A percentile compares a stretch with the other conserved stretches of the same genome.
phyloP scores from a whole-genome alignment of 1,284 basidiomycete species.

The Ganoderma leucocontextum region DNA sequence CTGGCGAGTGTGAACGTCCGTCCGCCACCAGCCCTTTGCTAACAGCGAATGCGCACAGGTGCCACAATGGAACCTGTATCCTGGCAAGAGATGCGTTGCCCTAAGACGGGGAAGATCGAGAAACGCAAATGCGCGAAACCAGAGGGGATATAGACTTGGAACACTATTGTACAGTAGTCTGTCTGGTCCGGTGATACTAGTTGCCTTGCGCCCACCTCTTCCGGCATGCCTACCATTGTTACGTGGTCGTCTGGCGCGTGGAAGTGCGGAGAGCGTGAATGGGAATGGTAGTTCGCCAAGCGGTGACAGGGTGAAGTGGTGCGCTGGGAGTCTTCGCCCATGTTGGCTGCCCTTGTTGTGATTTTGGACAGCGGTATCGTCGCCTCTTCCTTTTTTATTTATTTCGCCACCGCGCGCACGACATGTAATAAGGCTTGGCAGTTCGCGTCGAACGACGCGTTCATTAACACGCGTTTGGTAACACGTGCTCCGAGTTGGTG shows the following conservation, averaged over 20 bases:
- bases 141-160: constrained; percentile 49
- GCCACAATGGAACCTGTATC: constrained; percentile 85
- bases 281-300: background rate
- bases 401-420: background rate
- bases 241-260: background rate
- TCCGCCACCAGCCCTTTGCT: constrained; percentile 1
- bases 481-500: constrained; percentile 22
- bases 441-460: background rate
- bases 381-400: background rate
- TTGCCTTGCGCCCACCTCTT: background rate
- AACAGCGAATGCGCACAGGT: constrained; percentile 50
- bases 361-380: no score
- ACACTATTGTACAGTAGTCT: background rate
- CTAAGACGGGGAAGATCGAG: constrained; percentile 82
- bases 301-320: background rate
- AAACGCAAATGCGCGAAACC: constrained; percentile 93
- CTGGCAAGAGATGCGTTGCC: constrained; percentile 94
- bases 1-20: constrained; percentile 54
- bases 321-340: background rate
- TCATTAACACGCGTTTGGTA: constrained; percentile 4
- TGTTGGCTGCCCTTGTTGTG: background rate
- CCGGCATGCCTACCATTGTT: background rate
- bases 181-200: background rate
- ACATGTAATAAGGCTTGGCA: background rate
- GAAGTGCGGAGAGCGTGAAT: background rate